Evolutionary conservation across 345 rosid genomes (phyloP), one percentile per base, ranked within the genome.

Genomic region (Luvunga scandens): DNA sequence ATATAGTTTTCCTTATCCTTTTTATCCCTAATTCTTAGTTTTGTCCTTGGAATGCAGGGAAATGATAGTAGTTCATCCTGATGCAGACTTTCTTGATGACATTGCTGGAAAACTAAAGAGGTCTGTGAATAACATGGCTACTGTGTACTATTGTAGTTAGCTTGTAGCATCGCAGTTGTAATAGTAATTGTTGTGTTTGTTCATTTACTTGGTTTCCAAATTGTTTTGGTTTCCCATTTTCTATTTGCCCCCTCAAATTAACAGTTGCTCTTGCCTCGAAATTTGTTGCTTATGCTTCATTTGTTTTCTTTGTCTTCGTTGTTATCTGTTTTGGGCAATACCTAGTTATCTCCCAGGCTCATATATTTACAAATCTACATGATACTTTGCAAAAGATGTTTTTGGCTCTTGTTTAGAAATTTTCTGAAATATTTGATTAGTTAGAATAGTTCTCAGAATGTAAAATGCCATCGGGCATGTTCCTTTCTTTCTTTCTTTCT

Each of bases 31-130:
- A 42, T 45, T 22, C 18, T 63, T 21, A 69, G 42, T 50, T 39
- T 66, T 72, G 27, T 71, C 27, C 33, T 60, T 66, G 66, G 62
- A 79, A 77, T 87, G 73, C 86, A 96, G 98, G 85, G 94, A 97
- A 87, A 94, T 94, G 97, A 77, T 85, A 59, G 90, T 97, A 63
- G 98, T 97, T 77, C 98, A 97, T 87, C 90, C 97, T 33, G 97
- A 97, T 85, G 87, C 87, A 62, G 90, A 90, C 66, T 97, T 97
- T 84, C 95, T 97, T 77, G 85, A 87, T 84, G 99, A 94, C 86
- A 97, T 97, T 71, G 89, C 96, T 75, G 99, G 98, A 77, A 93
- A 89, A 83, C 88, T 97, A 66, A 88, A 81, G 97, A 93, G 95
- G 99, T 94, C 42, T 75, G 91, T 82, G 75, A 74, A 57, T 27